Conservation (phyloP, 768 basidiomycete genomes). For the Multifurca ochricompacta region DNA sequence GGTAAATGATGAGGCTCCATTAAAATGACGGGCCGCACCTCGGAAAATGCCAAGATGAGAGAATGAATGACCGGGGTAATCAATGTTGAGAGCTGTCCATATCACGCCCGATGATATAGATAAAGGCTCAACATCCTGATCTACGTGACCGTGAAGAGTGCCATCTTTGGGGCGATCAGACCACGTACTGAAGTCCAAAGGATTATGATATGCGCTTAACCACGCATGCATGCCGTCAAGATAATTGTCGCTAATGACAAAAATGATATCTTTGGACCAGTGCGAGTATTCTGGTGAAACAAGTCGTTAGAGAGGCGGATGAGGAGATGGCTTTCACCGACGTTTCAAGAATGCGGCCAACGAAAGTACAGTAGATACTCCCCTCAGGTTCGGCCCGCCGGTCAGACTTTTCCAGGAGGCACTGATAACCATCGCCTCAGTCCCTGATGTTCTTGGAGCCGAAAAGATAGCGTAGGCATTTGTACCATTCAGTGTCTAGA, state of each 20-base stretch:
- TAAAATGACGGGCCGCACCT: conserved; percentile 42
- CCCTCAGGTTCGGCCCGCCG: conserved; percentile 72
- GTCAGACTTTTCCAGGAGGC: conserved; percentile 81
- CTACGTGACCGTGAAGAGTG: conserved; percentile 31
- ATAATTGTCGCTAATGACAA: conserved; percentile 84
- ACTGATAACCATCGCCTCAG: conserved; percentile 85
- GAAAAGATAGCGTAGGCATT: conserved; percentile 80
- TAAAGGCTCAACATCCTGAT: conserved; percentile 57
- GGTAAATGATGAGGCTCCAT: background rate
- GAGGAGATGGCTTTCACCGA: conserved; percentile 29
- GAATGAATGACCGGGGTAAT: conserved; percentile 96
- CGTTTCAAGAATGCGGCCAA: conserved; percentile 82
- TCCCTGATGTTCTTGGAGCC: conserved; percentile 87
- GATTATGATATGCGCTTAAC: conserved; percentile 75
- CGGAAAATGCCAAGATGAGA: conserved; percentile 93
- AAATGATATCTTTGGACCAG: conserved; percentile 93
- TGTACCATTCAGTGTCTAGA: conserved; percentile 50
- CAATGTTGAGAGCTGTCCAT: conserved; percentile 91
- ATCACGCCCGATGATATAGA: conserved; percentile 74
- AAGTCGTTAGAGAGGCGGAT: background rate
- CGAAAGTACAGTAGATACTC: conserved; percentile 76
- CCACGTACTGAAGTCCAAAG: conserved; percentile 53
- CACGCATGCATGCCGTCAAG: conserved; percentile 92
- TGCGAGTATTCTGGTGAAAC: conserved; percentile 59
- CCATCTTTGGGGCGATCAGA: background rate